phyloP scores from a whole-genome alignment of 2,329 filamentous ascomycete species.

The Aspergillus luchuensis region DNA sequence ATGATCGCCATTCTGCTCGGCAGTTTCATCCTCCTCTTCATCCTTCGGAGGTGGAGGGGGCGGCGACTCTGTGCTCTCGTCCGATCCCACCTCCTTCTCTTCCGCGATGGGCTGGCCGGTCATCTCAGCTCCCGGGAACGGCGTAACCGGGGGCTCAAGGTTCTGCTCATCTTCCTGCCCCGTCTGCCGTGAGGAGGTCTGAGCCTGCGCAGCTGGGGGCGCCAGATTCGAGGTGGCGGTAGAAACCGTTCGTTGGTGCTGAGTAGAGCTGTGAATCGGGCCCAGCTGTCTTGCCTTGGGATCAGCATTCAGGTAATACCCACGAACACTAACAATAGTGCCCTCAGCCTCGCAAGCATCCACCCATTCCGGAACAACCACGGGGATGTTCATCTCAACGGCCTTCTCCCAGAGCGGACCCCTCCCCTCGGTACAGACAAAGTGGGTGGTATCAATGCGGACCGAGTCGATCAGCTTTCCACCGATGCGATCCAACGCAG shows the following conservation, averaged over 20 bases:
- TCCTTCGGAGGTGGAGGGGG: conserved; percentile 36
- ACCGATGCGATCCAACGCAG: conserved; percentile 82
- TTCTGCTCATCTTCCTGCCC: conserved; percentile 27
- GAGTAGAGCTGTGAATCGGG: conserved; percentile 36
- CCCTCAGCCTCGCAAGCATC: conserved; percentile 94
- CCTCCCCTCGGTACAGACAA: conserved; percentile 91
- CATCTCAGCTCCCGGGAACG: conserved; percentile 35
- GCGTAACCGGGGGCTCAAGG: conserved; percentile 32
- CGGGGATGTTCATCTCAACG: conserved; percentile 95
- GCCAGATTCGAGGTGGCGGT: conserved; percentile 31
- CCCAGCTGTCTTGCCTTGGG: conserved; percentile 60
- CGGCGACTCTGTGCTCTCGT: conserved; percentile 27
- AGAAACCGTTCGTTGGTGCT: conserved; percentile 39
- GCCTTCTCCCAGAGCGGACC: conserved; percentile 94
- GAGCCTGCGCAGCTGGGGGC: conserved; percentile 12
- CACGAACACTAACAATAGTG: conserved; percentile 87
- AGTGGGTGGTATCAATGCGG: conserved; percentile 96
- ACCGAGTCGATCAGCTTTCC: conserved; percentile 88
- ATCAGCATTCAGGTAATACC: conserved; percentile 92
- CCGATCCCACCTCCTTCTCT: conserved; percentile 30
- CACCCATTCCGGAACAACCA: conserved; percentile 95
- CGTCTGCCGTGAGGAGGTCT: conserved; percentile 10
- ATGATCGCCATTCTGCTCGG: conserved; percentile 11
- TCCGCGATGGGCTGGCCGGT: conserved; percentile 32
- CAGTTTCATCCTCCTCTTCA: conserved; percentile 23